Percentiles rank a stretch among this genome's conserved stretches.
phyloP scores from a whole-genome alignment of 2,329 filamentous ascomycete species.

The Aspergillus chevalieri region DNA sequence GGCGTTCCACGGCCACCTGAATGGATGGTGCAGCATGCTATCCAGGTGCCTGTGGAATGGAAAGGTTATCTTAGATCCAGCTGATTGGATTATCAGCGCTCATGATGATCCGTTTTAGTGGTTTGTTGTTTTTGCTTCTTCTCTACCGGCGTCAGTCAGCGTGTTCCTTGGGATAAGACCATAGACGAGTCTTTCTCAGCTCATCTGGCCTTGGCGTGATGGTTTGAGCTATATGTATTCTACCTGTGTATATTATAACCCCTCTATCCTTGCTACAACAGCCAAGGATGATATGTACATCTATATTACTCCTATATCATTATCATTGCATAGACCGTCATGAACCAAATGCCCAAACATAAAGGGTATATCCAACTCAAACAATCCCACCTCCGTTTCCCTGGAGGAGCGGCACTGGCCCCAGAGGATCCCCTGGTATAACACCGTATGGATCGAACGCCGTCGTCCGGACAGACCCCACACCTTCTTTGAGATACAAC shows the following conservation, averaged over 20 bases:
- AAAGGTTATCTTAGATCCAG: background rate
- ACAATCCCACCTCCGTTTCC: slow-evolving; percentile 15
- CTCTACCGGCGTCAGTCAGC: too few species aligned
- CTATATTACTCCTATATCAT: background rate
- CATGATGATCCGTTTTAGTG: too few species aligned
- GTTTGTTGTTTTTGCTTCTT: too few species aligned
- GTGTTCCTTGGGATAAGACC: too few species aligned
- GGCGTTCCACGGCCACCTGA: slow-evolving; percentile 16
- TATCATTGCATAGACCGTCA: background rate
- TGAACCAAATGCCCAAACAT: too few species aligned
- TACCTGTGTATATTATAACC: too few species aligned
- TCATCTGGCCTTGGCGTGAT: too few species aligned
- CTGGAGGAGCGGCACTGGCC: slow-evolving; percentile 13
- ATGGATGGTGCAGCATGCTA: slow-evolving; percentile 29
- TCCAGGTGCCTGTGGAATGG: slow-evolving; percentile 23
- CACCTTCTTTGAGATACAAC: slow-evolving; percentile 64
- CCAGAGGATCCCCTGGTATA: slow-evolving; percentile 9
- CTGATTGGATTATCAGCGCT: background rate
- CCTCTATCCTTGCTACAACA: background rate
- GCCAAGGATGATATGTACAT: background rate
- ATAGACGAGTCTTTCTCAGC: too few species aligned
- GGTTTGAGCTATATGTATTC: too few species aligned
- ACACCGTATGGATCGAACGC: slow-evolving; percentile 28
- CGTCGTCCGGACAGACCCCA: slow-evolving; percentile 39
- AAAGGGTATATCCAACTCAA: background rate